Base-by-base conservation (phyloP, 495 filamentous ascomycete genomes). In the Amphirosellinia nigrospora region DNA sequence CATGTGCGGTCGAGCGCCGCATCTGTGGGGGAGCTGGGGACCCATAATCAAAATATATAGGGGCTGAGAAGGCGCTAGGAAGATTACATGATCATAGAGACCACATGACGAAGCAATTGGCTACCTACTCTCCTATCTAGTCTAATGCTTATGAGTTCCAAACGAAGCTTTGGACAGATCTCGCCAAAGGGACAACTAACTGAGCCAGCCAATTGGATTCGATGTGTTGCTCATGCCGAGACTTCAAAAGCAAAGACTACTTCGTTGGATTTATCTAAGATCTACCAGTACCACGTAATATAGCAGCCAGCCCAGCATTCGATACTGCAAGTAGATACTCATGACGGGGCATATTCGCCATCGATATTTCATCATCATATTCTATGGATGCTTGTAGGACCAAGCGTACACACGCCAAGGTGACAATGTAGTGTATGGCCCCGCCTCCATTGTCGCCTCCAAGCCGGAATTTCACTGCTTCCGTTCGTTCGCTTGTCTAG, bases 391-490 rank as follows among this genome's bases (percentile, higher is more conserved):
- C n/a, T n/a, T n/a, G 21, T 28, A 60, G 58, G 58, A 60, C 58
- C 36, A 46, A 46, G 60, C 39, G 39, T 32, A 23, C 26, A 23
- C 5, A 63, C 39, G 41, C 36, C 39, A 63, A 30, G 39, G 60
- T 30, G 39, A 63, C 15, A n/a, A 63, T 63, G 60, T 45, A 30
- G 4, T n/a, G 30, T 16, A n/a, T n/a, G n/a, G n/a, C 60, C 39
- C 26, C 36, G 8, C 23, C 60, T 30, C 39, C 26, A 16, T 32
- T 16, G 39, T 21, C 16, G 60, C 21, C 39, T 30, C 26, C 11
- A 46, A 46, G 60, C 39, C 60, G 60, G 60, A 43, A 43, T 46
- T 63, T 45, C 60, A 46, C 60, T 45, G 60, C 21, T 46, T 63
- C 60, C 60, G 60, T 21, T 45, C 60, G 60, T 15, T 63, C 39